Conservation (phyloP, 176 grass and related monocot species). For the Cenchrus purpureus region DNA sequence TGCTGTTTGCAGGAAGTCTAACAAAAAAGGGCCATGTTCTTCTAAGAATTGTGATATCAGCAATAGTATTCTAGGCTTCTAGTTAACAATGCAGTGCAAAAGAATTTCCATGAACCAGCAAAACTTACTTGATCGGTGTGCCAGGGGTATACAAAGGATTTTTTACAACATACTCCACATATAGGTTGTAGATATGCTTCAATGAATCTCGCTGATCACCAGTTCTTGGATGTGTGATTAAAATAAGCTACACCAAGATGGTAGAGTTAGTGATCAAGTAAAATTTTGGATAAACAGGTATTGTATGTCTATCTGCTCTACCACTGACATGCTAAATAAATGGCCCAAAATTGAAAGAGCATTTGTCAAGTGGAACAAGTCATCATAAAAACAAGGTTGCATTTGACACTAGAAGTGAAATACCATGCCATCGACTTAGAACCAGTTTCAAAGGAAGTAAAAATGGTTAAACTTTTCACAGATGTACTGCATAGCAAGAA, state of each 20-base stretch:
- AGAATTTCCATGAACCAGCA: not conserved
- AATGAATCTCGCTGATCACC: slow-evolving; percentile 81
- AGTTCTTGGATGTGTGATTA: slow-evolving; percentile 89
- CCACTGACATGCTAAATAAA: not conserved
- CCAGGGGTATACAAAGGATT: slow-evolving; percentile 87
- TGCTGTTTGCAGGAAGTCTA: not conserved
- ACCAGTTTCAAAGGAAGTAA: not conserved
- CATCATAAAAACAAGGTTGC: slow-evolving; percentile 10
- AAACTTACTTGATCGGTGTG: slow-evolving; percentile 78
- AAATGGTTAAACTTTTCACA: not conserved
- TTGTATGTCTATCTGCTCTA: not conserved
- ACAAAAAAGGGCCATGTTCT: slow-evolving; percentile 2
- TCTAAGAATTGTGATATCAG: slow-evolving; percentile 4
- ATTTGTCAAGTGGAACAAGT: not conserved
- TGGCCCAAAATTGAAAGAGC: not conserved
- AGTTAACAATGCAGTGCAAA: not conserved
- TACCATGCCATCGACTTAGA: not conserved
- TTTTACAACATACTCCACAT: slow-evolving; percentile 97
- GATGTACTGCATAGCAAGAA: not conserved
- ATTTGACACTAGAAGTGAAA: not conserved
- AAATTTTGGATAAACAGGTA: not conserved
- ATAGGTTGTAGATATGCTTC: slow-evolving; percentile 94
- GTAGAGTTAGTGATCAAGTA: not conserved
- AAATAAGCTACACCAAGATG: slow-evolving; percentile 76
- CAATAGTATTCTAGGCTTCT: slow-evolving; percentile 7